These are phyloP conservation scores for Alloteropsis semialata DNA, from an alignment of 176 grass and related monocot species.

Conservation along the genomic window DNA sequence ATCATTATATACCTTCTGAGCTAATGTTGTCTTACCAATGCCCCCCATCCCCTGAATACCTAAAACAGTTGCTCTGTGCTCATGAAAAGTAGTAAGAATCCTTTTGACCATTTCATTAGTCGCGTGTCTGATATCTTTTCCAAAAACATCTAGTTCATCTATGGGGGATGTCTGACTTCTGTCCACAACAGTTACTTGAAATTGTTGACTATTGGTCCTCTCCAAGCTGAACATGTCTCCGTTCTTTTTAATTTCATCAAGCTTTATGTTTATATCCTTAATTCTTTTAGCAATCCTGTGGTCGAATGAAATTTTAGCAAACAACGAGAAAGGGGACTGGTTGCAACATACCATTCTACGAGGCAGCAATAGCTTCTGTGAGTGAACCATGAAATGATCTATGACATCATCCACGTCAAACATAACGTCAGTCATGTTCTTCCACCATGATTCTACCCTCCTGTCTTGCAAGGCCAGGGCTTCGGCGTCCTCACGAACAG, in stretches of 20 bases:
- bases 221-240: background rate
- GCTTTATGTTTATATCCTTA: conserved; percentile 7
- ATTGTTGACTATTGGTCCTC: background rate
- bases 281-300: conserved; percentile 20
- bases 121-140: background rate
- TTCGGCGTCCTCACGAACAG: conserved; percentile 34
- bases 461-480: background rate
- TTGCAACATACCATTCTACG: background rate
- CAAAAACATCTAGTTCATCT: conserved; percentile 37
- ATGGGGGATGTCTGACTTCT: background rate
- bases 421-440: conserved; percentile 16
- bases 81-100: background rate
- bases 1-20: conserved; percentile 43
- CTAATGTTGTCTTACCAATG: conserved; percentile 56
- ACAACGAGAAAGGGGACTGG: background rate
- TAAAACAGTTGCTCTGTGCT: background rate
- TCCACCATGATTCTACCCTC: conserved; percentile 3
- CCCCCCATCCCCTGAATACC: conserved; percentile 41
- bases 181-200: background rate
- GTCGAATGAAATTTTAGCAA: background rate
- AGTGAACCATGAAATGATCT: conserved; percentile 22
- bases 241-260: background rate
- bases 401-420: conserved; percentile 31
- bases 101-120: conserved; percentile 4
- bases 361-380: background rate